Percentiles rank a stretch among this genome's conserved stretches.
Evolutionary conservation across 768 basidiomycete genomes (phyloP).

Genomic region (Daedaleopsis sinensis): DNA sequence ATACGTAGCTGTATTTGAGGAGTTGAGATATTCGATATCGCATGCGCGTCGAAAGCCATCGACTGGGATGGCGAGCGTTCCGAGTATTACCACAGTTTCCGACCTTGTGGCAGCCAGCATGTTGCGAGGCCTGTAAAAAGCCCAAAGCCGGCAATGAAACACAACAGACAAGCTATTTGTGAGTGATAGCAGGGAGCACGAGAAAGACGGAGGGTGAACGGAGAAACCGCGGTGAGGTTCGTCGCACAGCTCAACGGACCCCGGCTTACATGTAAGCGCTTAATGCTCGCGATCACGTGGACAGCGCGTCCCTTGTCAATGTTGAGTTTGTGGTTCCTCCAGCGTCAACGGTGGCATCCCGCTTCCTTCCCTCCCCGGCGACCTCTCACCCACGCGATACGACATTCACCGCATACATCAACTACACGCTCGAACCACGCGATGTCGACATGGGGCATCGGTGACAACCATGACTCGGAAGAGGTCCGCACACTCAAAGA

Average conservation of each 20-base stretch:
- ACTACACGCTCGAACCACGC: background rate
- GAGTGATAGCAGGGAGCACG: background rate
- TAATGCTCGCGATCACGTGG: slow-evolving; percentile 22
- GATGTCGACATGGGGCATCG: slow-evolving; percentile 44
- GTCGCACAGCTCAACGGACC: background rate
- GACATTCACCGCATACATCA: background rate
- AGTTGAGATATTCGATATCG: too few species aligned
- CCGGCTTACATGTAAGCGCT: too few species aligned
- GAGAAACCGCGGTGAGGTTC: slow-evolving; percentile 1
- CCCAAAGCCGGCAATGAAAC: background rate
- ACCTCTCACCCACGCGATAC: slow-evolving; percentile 1
- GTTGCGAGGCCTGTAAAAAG: too few species aligned
- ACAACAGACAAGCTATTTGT: background rate
- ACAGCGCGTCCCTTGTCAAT: slow-evolving; percentile 12
- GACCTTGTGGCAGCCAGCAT: too few species aligned
- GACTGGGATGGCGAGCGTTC: too few species aligned
- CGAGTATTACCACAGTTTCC: too few species aligned
- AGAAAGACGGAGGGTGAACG: background rate
- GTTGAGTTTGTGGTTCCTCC: slow-evolving; percentile 16
- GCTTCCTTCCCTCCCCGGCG: slow-evolving; percentile 8
- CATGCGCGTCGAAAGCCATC: too few species aligned
- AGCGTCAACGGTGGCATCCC: slow-evolving; percentile 8
- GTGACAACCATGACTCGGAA: slow-evolving; percentile 43
- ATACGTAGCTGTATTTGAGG: too few species aligned
- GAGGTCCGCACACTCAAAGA: slow-evolving; percentile 41